Evolutionary conservation across 106 monocot genomes (phyloP), one percentile per base, ranked within the genome.

Genomic region (Triglochin maritima): DNA sequence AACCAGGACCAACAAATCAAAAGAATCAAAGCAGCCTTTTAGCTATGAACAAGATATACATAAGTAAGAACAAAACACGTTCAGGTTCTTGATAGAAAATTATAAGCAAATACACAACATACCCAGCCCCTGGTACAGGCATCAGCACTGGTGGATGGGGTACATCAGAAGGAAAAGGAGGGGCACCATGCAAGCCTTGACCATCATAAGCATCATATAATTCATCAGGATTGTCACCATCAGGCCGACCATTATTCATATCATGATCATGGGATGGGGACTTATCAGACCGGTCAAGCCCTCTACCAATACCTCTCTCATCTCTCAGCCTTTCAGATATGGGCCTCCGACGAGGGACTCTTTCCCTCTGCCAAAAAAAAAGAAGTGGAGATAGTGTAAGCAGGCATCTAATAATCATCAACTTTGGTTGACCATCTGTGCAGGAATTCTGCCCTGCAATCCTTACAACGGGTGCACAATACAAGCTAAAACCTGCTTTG

Each of bases 41-140:
- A 29, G 29, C 29, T 29, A 29, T 29, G 29, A 29, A 29, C 29
- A 29, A 29, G 1, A 29, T 29, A 29, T 29, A 29, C 1, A 29
- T 29, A 29, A 29, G 4, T 60, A 60, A 4, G 43, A 58, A 15
- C 6, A 15, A 58, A 14, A 58, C 3, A n/a, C 3, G 13, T 15
- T 0, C 5, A 29, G 59, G 8, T 0, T 6, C 41, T 17, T 41
- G 17, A 10, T 57, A 15, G n/a, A 57, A 57, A 7, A 57, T 15
- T n/a, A 57, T 9, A 57, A 59, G 42, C 29, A 59, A n/a, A 59
- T 42, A 6, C n/a, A 45, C 12, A 42, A 61, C 78, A 3, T 88
- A 99, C 98, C 98, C 92, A 48, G 91, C 98, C 66, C 98, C 98
- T 57, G 98, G 88, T 44, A 99, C 88, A 62, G 98, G 98, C 98